These are phyloP conservation scores for Eremochloa ophiuroides DNA, from an alignment of 176 grass and related monocot genomes.

Conservation along the genomic window DNA sequence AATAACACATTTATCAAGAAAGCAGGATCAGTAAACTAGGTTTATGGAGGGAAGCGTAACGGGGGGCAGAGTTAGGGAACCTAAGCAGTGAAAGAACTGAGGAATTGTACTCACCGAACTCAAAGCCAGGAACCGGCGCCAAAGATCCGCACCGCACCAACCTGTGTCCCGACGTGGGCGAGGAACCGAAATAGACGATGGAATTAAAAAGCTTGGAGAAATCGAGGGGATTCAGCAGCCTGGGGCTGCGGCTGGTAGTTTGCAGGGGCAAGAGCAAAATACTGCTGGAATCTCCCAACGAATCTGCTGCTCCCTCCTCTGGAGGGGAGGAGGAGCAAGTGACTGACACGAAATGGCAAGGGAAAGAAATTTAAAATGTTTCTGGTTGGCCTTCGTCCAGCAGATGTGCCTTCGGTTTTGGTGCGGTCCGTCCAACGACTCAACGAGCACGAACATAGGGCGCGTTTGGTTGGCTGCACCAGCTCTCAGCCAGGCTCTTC, in stretches of 20 bases:
- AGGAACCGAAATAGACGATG: neutral
- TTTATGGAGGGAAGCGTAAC: neutral
- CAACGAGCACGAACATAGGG: neutral
- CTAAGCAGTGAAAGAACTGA: neutral
- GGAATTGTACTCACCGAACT: neutral
- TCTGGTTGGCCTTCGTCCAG: neutral
- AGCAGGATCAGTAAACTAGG: neutral
- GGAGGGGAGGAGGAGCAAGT: neutral
- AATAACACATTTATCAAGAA: neutral
- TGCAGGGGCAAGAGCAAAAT: slow-evolving; percentile 9
- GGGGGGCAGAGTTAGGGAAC: neutral
- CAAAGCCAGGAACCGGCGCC: neutral
- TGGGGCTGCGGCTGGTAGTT: neutral
- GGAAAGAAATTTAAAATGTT: slow-evolving; percentile 5
- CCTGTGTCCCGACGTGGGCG: neutral
- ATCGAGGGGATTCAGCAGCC: neutral
- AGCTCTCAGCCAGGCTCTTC: too few relatives aligned
- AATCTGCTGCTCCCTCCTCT: neutral
- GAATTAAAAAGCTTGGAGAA: slow-evolving; percentile 9
- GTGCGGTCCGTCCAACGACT: neutral
- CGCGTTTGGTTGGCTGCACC: too few relatives aligned
- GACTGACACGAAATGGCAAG: slow-evolving; percentile 21
- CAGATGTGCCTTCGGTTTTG: neutral
- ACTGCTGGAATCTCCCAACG: neutral
- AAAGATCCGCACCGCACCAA: slow-evolving; percentile 10